Percentiles rank a stretch among this genome's conserved stretches.
phyloP scores from a whole-genome alignment of 805 yeast species.

The Komagataella pastoris region DNA sequence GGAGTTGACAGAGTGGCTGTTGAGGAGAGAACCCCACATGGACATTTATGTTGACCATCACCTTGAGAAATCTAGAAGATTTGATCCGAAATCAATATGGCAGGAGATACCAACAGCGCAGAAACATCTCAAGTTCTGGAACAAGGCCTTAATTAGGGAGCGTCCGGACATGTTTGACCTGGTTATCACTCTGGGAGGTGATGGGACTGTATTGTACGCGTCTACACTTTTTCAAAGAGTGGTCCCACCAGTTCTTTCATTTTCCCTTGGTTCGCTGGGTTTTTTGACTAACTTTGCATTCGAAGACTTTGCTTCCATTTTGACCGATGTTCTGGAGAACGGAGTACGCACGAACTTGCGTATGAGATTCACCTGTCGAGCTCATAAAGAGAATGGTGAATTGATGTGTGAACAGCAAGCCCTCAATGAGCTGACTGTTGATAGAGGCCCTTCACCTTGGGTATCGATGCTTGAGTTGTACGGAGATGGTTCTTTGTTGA shows the following conservation, averaged over 20 bases:
- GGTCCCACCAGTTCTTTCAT: slow-evolving; percentile 88
- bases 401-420: slow-evolving; percentile 61
- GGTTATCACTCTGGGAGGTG: slow-evolving; percentile 88
- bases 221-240: slow-evolving; percentile 72
- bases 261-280: slow-evolving; percentile 84
- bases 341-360: slow-evolving; percentile 73
- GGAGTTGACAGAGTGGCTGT: slow-evolving; percentile 69
- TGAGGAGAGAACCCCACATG: slow-evolving; percentile 17
- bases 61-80: slow-evolving; percentile 46
- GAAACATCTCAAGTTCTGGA: slow-evolving; percentile 54
- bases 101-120: slow-evolving; percentile 31
- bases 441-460: slow-evolving; percentile 89
- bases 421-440: slow-evolving; percentile 80
- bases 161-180: slow-evolving; percentile 48
- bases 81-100: slow-evolving; percentile 41
- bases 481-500: slow-evolving; percentile 74
- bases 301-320: slow-evolving; percentile 49
- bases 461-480: slow-evolving; percentile 81
- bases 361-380: slow-evolving; percentile 80
- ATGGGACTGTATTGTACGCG: slow-evolving; percentile 86
- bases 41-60: slow-evolving; percentile 65
- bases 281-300: slow-evolving; percentile 80
- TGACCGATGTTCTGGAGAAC: slow-evolving; percentile 43
- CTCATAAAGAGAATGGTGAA: slow-evolving; percentile 39
- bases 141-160: slow-evolving; percentile 34